Base-by-base conservation (phyloP, 2,329 filamentous ascomycete genomes). In the Biscogniauxia mediterranea region DNA sequence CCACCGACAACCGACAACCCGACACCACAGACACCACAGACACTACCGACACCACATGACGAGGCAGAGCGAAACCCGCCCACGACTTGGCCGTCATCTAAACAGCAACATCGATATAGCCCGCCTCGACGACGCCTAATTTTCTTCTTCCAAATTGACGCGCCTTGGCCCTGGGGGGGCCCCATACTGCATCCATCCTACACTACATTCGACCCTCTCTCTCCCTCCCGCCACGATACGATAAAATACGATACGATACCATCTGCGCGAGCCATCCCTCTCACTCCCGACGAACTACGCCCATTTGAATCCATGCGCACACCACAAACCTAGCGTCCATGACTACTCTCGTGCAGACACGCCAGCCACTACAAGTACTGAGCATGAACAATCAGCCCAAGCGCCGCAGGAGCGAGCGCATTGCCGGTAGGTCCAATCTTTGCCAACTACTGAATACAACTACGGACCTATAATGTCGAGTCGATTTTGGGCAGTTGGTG, bases 331-430 rank as follows among this genome's bases (percentile, higher is more conserved):
- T 74, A 79, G 79, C 81, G 83, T 87, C 85, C 85, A 89, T 89
- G 86, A 89, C 86, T 85, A 88, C 86, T 76, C 80, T 89, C 77
- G 80, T 89, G 76, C 83, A 81, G 77, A 83, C 83, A 74, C 85
- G 85, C 75, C 81, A 83, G 78, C 84, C 85, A 79, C 80, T 89
- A 78, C 81, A 88, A 84, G 79, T 85, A 75, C 80, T 88, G 81
- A 89, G 85, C 82, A 89, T 89, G 86, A 85, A 80, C 80, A 86
- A 85, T 77, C 80, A 81, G 79, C 77, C 83, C 75, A 82, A 83
- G 76, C 81, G 82, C 72, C 81, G 85, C 75, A 80, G 82, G 74
- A 88, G 85, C 80, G 88, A 88, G 80, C 85, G 86, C 76, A 78
- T 85, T 73, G 84, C 84, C 71, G 81, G 86, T 88, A 80, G 69